Evolutionary conservation across 345 rosid genomes (phyloP).

Genomic region (Corchorus capsularis): DNA sequence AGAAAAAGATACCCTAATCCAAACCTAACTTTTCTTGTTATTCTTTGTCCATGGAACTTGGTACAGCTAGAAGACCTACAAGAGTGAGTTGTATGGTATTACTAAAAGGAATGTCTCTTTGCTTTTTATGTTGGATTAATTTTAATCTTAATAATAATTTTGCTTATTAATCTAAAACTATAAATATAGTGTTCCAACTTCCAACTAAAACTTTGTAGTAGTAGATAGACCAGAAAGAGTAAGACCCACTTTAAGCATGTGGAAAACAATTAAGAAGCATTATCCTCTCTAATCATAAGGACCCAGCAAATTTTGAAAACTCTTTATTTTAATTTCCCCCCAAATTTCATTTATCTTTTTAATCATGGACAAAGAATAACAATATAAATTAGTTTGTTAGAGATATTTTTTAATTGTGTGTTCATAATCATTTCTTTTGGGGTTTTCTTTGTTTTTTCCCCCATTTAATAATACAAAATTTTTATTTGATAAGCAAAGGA

Average conservation of each 20-base stretch:
- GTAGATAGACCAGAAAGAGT: not conserved
- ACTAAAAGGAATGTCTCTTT: not conserved
- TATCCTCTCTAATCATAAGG: not conserved
- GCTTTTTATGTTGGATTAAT: too few species aligned
- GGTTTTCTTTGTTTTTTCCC: not conserved
- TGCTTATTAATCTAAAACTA: not conserved
- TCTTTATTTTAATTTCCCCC: not conserved
- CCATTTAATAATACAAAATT: not conserved
- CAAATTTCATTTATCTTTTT: not conserved
- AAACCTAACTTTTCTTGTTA: not conserved
- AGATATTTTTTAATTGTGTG: not conserved
- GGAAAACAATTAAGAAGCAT: not conserved
- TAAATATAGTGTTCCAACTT: not conserved
- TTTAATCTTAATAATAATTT: not conserved
- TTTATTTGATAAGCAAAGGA: not conserved
- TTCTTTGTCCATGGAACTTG: not conserved
- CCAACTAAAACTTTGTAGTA: not conserved
- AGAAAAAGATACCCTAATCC: not conserved
- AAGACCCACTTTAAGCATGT: conserved; percentile 2
- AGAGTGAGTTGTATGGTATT: conserved; percentile 7
- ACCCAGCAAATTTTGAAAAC: not conserved
- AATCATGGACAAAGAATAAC: not conserved
- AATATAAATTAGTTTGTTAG: not conserved
- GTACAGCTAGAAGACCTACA: not conserved
- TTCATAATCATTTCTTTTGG: not conserved